Conservation (phyloP, 2,329 filamentous ascomycete species). For the Lachnellula cervina region DNA sequence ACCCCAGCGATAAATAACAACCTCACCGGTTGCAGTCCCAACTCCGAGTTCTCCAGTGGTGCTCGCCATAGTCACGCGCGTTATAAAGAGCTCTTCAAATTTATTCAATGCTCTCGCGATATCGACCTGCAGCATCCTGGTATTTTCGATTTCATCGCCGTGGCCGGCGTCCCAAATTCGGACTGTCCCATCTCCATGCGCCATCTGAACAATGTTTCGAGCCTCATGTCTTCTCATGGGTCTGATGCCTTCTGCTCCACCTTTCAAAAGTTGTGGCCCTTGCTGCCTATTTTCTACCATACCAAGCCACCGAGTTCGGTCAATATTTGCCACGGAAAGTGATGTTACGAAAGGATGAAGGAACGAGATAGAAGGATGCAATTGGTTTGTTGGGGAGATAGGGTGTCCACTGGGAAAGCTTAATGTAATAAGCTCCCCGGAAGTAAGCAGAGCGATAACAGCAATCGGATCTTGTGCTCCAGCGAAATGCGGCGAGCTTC, state of each 20-base stretch:
- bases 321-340: conserved; percentile 66
- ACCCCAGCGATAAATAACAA: conserved; percentile 85
- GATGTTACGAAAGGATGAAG: conserved; percentile 84
- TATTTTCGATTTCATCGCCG: conserved; percentile 89
- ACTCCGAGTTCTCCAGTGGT: conserved; percentile 79
- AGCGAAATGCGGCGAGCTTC: conserved; percentile 75
- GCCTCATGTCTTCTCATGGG: conserved; percentile 73
- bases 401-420: conserved; percentile 90
- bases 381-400: conserved; percentile 86
- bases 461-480: conserved; percentile 90
- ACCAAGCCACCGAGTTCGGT: conserved; percentile 79
- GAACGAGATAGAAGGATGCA: conserved; percentile 81
- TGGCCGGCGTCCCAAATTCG: conserved; percentile 90
- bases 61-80: conserved; percentile 74
- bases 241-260: conserved; percentile 68
- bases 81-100: conserved; percentile 71
- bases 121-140: conserved; percentile 75
- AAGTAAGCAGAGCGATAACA: conserved; percentile 71
- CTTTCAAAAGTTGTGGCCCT: conserved; percentile 72
- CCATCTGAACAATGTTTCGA: conserved; percentile 78
- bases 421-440: conserved; percentile 82
- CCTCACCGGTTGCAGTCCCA: conserved; percentile 77
- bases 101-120: conserved; percentile 75
- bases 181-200: conserved; percentile 88
- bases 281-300: conserved; percentile 79